Percentiles rank a stretch among this genome's conserved stretches.
Evolutionary conservation across 2,329 filamentous ascomycete species (phyloP).

Genomic region (Pseudohalonectria lignicola): DNA sequence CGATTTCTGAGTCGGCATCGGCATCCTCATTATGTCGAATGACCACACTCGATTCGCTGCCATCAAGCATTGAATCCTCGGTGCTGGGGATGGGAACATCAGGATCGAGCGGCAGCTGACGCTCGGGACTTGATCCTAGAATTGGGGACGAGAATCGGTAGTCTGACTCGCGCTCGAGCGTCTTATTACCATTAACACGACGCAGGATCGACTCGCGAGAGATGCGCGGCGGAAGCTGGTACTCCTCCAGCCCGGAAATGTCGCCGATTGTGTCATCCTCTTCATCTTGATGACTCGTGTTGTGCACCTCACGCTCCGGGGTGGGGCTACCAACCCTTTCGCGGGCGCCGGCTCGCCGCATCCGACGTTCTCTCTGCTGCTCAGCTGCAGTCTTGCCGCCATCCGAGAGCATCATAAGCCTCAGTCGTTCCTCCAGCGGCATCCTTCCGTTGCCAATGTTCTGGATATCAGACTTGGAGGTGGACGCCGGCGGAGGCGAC

Average conservation of each 20-base stretch:
- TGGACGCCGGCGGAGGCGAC: conserved; percentile 57
- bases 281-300: conserved; percentile 26
- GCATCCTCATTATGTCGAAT: conserved; percentile 46
- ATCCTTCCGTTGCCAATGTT: conserved; percentile 66
- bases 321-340: conserved; percentile 31
- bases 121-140: conserved; percentile 46
- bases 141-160: conserved; percentile 53
- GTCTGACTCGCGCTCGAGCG: conserved; percentile 46
- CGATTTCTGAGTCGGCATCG: conserved; percentile 47
- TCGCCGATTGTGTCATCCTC: conserved; percentile 51
- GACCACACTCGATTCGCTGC: conserved; percentile 47
- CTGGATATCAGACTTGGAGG: conserved; percentile 68
- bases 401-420: conserved; percentile 78
- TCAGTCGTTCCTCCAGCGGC: conserved; percentile 75
- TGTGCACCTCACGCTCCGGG: conserved; percentile 26
- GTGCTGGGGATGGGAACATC: conserved; percentile 84
- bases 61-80: conserved; percentile 52
- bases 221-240: conserved; percentile 64
- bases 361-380: conserved; percentile 56
- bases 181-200: conserved; percentile 61
- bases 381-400: conserved; percentile 52
- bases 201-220: conserved; percentile 89
- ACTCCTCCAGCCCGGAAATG: conserved; percentile 47
- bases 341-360: conserved; percentile 48
- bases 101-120: conserved; percentile 57